Percentiles rank a stretch among this genome's conserved stretches.
phyloP scores from a whole-genome alignment of 345 rosid genomes.

The Toxicodendron radicans region DNA sequence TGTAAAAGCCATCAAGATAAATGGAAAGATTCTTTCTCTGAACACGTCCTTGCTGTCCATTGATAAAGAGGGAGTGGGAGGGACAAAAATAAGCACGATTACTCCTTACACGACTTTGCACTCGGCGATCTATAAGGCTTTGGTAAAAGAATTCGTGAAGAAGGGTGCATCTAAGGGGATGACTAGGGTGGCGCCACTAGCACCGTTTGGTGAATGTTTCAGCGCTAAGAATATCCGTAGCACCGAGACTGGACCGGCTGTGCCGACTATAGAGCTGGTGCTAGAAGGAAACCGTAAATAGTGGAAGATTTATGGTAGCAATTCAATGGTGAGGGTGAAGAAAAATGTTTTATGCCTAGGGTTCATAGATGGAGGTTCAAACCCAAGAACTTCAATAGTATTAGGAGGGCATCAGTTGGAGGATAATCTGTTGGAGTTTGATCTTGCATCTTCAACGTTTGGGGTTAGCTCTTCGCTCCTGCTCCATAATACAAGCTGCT shows the following conservation, averaged over 20 bases:
- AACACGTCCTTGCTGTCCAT: conserved; percentile 22
- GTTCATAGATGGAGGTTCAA: conserved; percentile 31
- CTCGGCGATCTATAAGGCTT: conserved; percentile 26
- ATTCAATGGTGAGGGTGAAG: conserved; percentile 33
- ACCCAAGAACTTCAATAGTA: conserved; percentile 26
- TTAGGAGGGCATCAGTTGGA: conserved; percentile 37
- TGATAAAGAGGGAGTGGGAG: conserved; percentile 25
- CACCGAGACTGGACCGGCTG: conserved; percentile 25
- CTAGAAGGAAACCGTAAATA: conserved; percentile 10
- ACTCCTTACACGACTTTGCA: conserved; percentile 27
- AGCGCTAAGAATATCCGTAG: neutral
- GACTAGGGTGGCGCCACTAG: conserved; percentile 21
- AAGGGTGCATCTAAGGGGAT: conserved; percentile 21
- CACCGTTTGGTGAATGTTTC: conserved; percentile 33
- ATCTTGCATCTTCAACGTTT: conserved; percentile 19
- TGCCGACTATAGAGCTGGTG: conserved; percentile 27
- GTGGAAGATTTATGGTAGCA: conserved; percentile 33
- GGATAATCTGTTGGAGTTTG: conserved; percentile 30
- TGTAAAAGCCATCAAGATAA: conserved; percentile 28
- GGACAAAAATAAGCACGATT: conserved; percentile 34
- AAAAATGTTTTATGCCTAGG: conserved; percentile 31
- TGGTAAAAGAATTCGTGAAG: conserved; percentile 20
- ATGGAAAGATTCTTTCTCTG: conserved; percentile 14
- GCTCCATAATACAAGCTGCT: neutral
- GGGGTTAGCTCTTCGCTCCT: conserved; percentile 32